Evolutionary conservation across 2,329 filamentous ascomycete genomes (phyloP), one percentile per base, ranked within the genome.

Genomic region (Coniochaeta sp.): DNA sequence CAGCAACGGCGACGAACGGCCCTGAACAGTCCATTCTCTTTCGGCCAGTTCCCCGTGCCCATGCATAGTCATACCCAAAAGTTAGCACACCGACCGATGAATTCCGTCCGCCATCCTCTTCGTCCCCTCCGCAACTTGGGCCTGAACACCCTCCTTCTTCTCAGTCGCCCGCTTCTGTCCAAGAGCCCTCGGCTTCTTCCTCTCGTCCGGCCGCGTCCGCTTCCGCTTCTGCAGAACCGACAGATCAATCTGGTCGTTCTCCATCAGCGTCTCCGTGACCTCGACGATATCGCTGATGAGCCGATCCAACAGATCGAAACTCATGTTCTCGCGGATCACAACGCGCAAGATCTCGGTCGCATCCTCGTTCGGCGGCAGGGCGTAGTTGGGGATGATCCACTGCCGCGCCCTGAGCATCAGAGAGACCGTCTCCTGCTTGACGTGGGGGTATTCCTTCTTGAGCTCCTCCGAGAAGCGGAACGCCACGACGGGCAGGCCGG

Each of bases 361-460:
- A 17, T 86, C 80, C 68, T 85, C 83, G 50, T 75, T 77, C 0
- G 86, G 86, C 9, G 87, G 87, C 6, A 89, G 76, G 1, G 84
- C 81, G 69, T 89, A 89, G 74, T 89, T 89, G 24, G 86, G 87
- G 61, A 89, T 85, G 62, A 89, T 89, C 75, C 88, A 89, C 71
- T 89, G 85, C 68, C 86, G 86, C 5, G 83, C 82, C 16, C 87
- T 79, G 60, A 89, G 72, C 44, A 89, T 72, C 19, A 86, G 83
- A 59, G 81, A 85, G 16, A 89, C 77, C 6, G 79, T 79, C 60
- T 83, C 85, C 71, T 89, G 87, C 72, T 86, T 84, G 62, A 89
- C 76, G 64, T 87, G 82, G 0, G 84, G 82, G 69, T 79, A 88
- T 50, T 84, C 72, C 61, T 79, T 76, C 68, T 81, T 81, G 73